phyloP scores from a whole-genome alignment of 805 yeast genomes.

The Barnettozyma pratensis region DNA sequence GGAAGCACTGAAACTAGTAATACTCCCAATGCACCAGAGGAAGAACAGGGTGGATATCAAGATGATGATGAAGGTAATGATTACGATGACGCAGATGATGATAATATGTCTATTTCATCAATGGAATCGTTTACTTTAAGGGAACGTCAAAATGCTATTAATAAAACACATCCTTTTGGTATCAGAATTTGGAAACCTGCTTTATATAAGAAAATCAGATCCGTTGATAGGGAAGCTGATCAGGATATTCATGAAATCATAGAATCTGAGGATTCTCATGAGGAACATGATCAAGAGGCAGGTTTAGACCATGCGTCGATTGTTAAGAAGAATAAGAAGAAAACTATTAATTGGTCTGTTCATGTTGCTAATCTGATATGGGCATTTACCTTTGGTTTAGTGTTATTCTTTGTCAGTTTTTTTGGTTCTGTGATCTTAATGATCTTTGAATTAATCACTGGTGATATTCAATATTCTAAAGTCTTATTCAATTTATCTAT shows the following conservation, averaged over 20 bases:
- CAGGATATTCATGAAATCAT: constrained; percentile 83
- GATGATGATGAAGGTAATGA: constrained; percentile 14
- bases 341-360: constrained; percentile 56
- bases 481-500: constrained; percentile 56
- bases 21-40: not conserved
- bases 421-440: constrained; percentile 40
- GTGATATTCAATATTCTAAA: constrained; percentile 53
- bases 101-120: constrained; percentile 42
- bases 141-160: constrained; percentile 94
- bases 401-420: constrained; percentile 50
- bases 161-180: constrained; percentile 96
- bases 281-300: not conserved
- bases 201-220: constrained; percentile 83
- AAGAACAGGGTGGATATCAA: not conserved
- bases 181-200: constrained; percentile 99
- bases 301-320: not conserved
- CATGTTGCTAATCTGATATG: constrained; percentile 66
- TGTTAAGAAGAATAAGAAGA: constrained; percentile 15
- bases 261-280: constrained; percentile 4
- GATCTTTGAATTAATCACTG: constrained; percentile 26
- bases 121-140: constrained; percentile 81
- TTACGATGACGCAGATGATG: constrained; percentile 22
- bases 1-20: not conserved
- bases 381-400: constrained; percentile 67
- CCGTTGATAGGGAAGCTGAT: constrained; percentile 87